A percentile compares a stretch with the other conserved stretches of the same genome.
These are phyloP conservation scores for Hypocrella siamensis DNA, from an alignment of 2,329 filamentous ascomycete species.

Conservation along the genomic window DNA sequence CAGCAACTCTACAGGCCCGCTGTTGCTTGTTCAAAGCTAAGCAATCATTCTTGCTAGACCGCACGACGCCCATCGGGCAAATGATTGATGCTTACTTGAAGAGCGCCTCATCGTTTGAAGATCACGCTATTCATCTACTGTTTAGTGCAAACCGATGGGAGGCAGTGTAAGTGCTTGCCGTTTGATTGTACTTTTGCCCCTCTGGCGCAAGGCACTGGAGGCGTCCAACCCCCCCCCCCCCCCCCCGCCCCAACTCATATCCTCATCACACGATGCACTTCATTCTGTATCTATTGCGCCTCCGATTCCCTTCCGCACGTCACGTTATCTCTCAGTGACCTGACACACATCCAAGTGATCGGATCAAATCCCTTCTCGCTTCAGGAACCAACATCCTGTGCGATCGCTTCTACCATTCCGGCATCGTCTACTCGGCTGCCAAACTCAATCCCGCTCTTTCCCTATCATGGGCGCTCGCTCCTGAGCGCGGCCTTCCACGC, in stretches of 20 bases:
- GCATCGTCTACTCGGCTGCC: constrained; percentile 82
- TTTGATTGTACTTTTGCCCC: too few relatives aligned
- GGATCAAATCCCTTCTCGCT: constrained; percentile 37
- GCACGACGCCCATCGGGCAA: constrained; percentile 68
- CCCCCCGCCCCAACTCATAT: too few relatives aligned
- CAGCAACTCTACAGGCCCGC: not conserved
- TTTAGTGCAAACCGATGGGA: constrained; percentile 93
- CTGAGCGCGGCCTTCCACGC: constrained; percentile 72
- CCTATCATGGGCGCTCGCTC: constrained; percentile 66
- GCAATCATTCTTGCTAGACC: constrained; percentile 33
- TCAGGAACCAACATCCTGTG: constrained; percentile 63
- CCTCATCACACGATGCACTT: too few relatives aligned
- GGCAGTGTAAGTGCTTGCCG: constrained; percentile 28
- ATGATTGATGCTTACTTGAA: constrained; percentile 77
- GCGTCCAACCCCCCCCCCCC: not conserved
- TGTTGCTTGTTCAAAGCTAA: not conserved
- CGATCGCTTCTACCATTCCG: constrained; percentile 91
- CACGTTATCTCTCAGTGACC: too few relatives aligned
- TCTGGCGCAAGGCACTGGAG: too few relatives aligned
- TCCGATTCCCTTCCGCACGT: not conserved
- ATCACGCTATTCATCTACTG: constrained; percentile 78
- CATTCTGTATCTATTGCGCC: too few relatives aligned
- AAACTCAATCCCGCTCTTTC: constrained; percentile 58
- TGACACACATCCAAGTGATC: constrained; percentile 20
- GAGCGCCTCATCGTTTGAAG: constrained; percentile 56